Evolutionary conservation across 306 rosid genomes (phyloP), one percentile per base, ranked within the genome.

Genomic region (Potentilla sterilis): DNA sequence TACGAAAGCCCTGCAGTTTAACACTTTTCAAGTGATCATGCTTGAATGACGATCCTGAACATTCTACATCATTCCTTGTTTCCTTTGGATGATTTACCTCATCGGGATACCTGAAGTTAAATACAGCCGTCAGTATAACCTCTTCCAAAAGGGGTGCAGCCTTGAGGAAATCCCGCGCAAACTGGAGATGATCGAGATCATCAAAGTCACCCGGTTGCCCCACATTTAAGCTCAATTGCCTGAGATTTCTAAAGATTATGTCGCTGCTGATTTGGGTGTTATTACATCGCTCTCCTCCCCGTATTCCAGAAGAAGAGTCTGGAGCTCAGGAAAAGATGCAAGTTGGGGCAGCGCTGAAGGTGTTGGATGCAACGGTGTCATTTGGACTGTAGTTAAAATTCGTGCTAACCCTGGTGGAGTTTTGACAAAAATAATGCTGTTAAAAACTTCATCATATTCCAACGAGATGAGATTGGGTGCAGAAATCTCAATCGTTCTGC

Each of bases 81-180:
- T 48, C 54, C 4, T 5, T 6, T 14, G 28, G 47, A 40, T 11
- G 15, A 6, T 48, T 48, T 15, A 1, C 15, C 2, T 48, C 19
- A 48, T 48, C n/a, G 54, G 1, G n/a, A 18, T 4, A 1, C n/a
- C 54, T 48, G 6, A 6, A 19, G 11, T 1, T 2, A 0, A 2
- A 2, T 7, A 0, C 28, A 52, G 11, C 4, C 41, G 41, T n/a
- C 28, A n/a, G 21, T 7, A 52, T 4, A 19, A 52, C 19, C 59
- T 52, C 59, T 52, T 52, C 59, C 59, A n/a, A n/a, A 52, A 52
- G 28, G 59, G 59, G 59, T 52, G 59, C 59, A 7, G 24, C 59
- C 59, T 8, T 52, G 59, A 52, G 4, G 59, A 52, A 24, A 19
- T 52, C 28, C 28, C 4, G 28, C 59, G 3, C 24, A 19, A 0